Percentiles rank a stretch among this genome's conserved stretches.
Evolutionary conservation across 2,329 filamentous ascomycete genomes (phyloP).

Genomic region (Leptographium flavum): DNA sequence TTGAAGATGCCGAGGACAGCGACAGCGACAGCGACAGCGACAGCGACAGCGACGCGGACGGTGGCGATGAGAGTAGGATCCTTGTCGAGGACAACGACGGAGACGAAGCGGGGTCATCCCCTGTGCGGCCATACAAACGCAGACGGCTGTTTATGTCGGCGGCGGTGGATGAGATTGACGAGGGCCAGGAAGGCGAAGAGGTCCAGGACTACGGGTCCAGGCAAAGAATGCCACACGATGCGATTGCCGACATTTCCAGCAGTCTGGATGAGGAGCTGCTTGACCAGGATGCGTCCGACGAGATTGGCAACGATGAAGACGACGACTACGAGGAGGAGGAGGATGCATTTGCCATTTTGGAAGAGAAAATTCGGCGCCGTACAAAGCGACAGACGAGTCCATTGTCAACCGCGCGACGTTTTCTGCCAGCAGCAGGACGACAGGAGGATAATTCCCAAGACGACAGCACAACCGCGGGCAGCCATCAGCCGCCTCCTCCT

Average conservation of each 20-base stretch:
- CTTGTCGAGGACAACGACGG: not conserved
- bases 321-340: not conserved
- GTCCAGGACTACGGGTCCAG: not conserved
- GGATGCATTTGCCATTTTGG: not conserved
- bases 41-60: not conserved
- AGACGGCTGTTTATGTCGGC: conserved; percentile 7
- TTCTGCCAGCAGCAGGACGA: not conserved
- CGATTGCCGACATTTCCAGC: conserved; percentile 3
- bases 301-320: not conserved
- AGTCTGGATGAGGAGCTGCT: conserved; percentile 4
- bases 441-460: not conserved
- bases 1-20: conserved; percentile 4
- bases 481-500: conserved; percentile 1
- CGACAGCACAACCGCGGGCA: not conserved
- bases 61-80: not conserved
- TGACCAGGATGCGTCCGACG: not conserved
- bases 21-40: not conserved
- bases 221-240: not conserved
- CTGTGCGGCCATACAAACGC: conserved; percentile 7
- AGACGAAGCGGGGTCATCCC: not conserved
- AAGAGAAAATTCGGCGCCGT: no score
- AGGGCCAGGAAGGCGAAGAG: not conserved
- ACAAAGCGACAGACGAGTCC: no score
- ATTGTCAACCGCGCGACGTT: no score
- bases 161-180: not conserved